These are phyloP conservation scores for Leptodontidium sp. DNA, from an alignment of 2,329 filamentous ascomycete genomes.

Conservation along the genomic window DNA sequence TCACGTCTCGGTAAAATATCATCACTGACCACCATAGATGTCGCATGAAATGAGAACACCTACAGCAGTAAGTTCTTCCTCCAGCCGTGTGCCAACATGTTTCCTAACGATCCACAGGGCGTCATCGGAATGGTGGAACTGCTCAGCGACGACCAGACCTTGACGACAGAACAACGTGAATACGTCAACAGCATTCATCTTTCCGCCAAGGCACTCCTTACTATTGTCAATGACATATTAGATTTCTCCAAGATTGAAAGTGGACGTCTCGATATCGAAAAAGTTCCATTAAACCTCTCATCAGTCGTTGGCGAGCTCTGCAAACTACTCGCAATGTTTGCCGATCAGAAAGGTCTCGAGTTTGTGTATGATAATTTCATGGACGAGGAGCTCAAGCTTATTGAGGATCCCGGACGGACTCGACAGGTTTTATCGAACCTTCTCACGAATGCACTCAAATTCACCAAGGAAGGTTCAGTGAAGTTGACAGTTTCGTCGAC, in stretches of 20 bases:
- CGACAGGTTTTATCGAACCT: conserved; percentile 83
- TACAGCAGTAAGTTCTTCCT: conserved; percentile 34
- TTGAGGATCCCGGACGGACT: conserved; percentile 76
- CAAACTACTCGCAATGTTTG: conserved; percentile 77
- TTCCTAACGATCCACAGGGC: conserved; percentile 28
- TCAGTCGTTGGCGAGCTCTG: conserved; percentile 53
- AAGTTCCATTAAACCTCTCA: conserved; percentile 69
- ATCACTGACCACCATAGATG: conserved; percentile 34
- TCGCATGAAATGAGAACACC: conserved; percentile 43
- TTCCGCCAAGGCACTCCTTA: conserved; percentile 38
- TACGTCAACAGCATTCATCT: conserved; percentile 40
- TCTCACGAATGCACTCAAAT: conserved; percentile 83
- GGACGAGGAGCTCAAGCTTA: conserved; percentile 68
- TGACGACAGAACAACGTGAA: conserved; percentile 38
- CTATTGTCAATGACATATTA: conserved; percentile 75
- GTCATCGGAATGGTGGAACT: conserved; percentile 43
- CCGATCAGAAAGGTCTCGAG: conserved; percentile 48
- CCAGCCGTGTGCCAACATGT: not conserved
- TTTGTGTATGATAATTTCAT: conserved; percentile 72
- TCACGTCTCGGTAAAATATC: not conserved
- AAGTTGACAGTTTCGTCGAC: conserved; percentile 55
- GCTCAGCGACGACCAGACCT: conserved; percentile 36
- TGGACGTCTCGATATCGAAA: conserved; percentile 74
- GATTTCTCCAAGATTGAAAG: conserved; percentile 80
- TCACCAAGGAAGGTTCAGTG: conserved; percentile 72